These are phyloP conservation scores for Elsinoe fawcettii DNA, from an alignment of 2,329 filamentous ascomycete genomes.

Conservation along the genomic window DNA sequence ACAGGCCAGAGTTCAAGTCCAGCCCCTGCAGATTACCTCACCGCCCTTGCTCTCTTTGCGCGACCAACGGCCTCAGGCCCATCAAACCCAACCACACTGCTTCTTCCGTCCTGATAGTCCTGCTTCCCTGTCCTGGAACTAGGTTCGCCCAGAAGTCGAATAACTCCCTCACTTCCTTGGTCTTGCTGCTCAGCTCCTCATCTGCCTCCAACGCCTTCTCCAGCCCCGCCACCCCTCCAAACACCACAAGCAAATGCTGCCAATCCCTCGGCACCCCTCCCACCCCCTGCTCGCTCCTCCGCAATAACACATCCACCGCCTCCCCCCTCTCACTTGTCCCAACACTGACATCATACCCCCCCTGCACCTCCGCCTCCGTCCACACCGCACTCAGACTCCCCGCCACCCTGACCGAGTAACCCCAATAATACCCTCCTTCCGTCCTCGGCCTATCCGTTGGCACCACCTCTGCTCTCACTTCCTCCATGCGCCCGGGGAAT, in stretches of 20 bases:
- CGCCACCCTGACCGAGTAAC: slow-evolving; percentile 63
- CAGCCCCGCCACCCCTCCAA: slow-evolving; percentile 72
- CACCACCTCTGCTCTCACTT: slow-evolving; percentile 50
- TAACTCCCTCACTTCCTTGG: slow-evolving; percentile 57
- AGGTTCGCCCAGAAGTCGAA: slow-evolving; percentile 84
- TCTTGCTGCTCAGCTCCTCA: slow-evolving; percentile 49
- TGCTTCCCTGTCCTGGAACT: slow-evolving; percentile 69
- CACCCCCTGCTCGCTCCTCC: slow-evolving; percentile 29
- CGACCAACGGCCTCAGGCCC: slow-evolving; percentile 47
- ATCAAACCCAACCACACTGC: slow-evolving; percentile 70
- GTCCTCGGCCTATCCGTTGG: slow-evolving; percentile 62
- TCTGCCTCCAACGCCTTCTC: slow-evolving; percentile 65
- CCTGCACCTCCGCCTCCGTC: slow-evolving; percentile 65
- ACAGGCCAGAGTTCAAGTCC: too few species aligned
- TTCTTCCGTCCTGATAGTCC: slow-evolving; percentile 78
- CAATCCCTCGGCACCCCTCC: slow-evolving; percentile 33
- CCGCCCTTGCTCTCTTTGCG: slow-evolving; percentile 19
- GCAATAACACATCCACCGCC: slow-evolving; percentile 21
- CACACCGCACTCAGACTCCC: slow-evolving; percentile 63
- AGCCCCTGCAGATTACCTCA: not conserved
- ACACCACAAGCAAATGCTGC: slow-evolving; percentile 67
- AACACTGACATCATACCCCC: slow-evolving; percentile 74
- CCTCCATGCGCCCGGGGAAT: slow-evolving; percentile 19
- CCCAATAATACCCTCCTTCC: slow-evolving; percentile 79
- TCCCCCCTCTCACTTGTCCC: slow-evolving; percentile 73